These are phyloP conservation scores for Paxillus involutus DNA, from an alignment of 768 basidiomycete genomes.

Conservation along the genomic window DNA sequence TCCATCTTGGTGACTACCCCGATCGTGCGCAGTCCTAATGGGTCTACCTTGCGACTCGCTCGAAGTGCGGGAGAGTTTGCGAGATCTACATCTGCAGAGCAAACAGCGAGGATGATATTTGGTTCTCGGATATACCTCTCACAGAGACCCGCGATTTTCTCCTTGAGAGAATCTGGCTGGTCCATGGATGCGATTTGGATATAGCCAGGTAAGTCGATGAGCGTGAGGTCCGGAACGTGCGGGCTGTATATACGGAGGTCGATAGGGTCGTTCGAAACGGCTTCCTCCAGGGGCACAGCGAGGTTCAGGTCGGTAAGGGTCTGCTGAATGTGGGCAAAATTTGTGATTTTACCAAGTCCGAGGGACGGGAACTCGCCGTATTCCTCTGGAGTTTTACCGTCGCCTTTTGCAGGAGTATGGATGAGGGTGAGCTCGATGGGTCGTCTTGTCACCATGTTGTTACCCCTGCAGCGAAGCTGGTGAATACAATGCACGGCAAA, in stretches of 20 bases:
- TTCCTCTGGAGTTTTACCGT: slow-evolving; percentile 60
- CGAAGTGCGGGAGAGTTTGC: slow-evolving; percentile 96
- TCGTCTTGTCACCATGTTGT: slow-evolving; percentile 98
- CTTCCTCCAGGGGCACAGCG: slow-evolving; percentile 85
- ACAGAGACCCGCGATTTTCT: slow-evolving; percentile 86
- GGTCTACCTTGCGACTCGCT: slow-evolving; percentile 92
- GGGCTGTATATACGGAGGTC: slow-evolving; percentile 97
- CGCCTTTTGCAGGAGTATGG: slow-evolving; percentile 67
- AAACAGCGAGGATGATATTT: slow-evolving; percentile 99
- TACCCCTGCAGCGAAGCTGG: slow-evolving; percentile 58
- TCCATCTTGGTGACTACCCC: slow-evolving; percentile 99
- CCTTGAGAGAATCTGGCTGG: slow-evolving; percentile 92
- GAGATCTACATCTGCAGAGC: slow-evolving; percentile 97
- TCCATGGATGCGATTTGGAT: slow-evolving; percentile 94
- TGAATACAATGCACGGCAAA: not conserved
- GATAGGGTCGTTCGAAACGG: slow-evolving; percentile 93
- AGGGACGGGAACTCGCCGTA: slow-evolving; percentile 95
- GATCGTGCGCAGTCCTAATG: slow-evolving; percentile 91
- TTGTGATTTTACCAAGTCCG: slow-evolving; percentile 84
- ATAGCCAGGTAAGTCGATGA: slow-evolving; percentile 97
- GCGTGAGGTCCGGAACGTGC: slow-evolving; percentile 92
- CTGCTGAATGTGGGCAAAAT: slow-evolving; percentile 90
- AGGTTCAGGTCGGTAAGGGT: slow-evolving; percentile 94
- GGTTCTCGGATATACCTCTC: slow-evolving; percentile 99
- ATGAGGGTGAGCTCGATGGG: slow-evolving; percentile 98